Conservation (phyloP, 2,329 filamentous ascomycete genomes). For the Penicillium rolfsii region DNA sequence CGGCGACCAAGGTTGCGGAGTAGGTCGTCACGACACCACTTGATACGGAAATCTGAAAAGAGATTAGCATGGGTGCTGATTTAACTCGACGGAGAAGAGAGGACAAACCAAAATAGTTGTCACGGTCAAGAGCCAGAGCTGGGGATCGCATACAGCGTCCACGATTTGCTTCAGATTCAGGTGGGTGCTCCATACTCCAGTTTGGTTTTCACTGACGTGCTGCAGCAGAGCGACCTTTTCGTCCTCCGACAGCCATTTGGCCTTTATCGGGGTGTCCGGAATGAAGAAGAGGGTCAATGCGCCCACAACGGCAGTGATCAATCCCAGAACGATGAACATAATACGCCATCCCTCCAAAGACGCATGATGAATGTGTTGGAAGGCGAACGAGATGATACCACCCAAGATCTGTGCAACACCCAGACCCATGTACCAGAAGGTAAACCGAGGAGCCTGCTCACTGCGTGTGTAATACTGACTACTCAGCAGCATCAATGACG, state of each 20-base stretch:
- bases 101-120: constrained; percentile 26
- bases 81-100: not conserved
- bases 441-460: constrained; percentile 63
- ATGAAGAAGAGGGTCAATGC: constrained; percentile 48
- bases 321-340: constrained; percentile 56
- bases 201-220: constrained; percentile 54
- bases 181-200: constrained; percentile 55
- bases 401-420: constrained; percentile 56
- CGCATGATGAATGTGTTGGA: constrained; percentile 53
- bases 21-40: constrained; percentile 53
- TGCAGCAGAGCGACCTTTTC: constrained; percentile 47
- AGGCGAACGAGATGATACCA: constrained; percentile 54
- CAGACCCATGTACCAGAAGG: constrained; percentile 64
- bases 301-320: constrained; percentile 52
- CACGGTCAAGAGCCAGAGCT: constrained; percentile 51
- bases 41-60: constrained; percentile 39
- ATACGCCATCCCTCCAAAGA: constrained; percentile 51
- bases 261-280: constrained; percentile 56
- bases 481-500: constrained; percentile 63
- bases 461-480: constrained; percentile 62
- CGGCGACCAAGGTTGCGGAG: constrained; percentile 46
- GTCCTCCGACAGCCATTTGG: constrained; percentile 36
- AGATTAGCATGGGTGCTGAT: constrained; percentile 29
- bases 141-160: constrained; percentile 51
- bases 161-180: constrained; percentile 53